Percentiles rank a stretch among this genome's conserved stretches.
Evolutionary conservation across 768 basidiomycete genomes (phyloP).

Genomic region (Lentinus brumalis): DNA sequence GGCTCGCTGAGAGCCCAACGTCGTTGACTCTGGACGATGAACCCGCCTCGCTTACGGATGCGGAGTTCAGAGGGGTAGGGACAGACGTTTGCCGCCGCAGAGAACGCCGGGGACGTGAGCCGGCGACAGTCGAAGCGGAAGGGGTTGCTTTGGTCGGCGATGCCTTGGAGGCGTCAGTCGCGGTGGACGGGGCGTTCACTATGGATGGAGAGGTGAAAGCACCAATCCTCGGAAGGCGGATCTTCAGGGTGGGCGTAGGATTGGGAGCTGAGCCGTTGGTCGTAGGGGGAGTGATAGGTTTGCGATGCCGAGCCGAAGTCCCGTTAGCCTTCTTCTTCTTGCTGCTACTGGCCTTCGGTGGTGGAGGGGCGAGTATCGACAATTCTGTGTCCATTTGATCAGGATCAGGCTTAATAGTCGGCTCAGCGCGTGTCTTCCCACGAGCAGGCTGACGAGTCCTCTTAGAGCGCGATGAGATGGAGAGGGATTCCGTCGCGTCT

Average conservation of each 20-base stretch:
- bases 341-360: not conserved
- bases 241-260: slow-evolving; percentile 31
- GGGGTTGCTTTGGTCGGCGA: slow-evolving; percentile 15
- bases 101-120: slow-evolving; percentile 23
- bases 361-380: not conserved
- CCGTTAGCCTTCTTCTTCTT: slow-evolving; percentile 11
- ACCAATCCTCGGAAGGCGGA: slow-evolving; percentile 29
- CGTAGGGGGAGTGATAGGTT: slow-evolving; percentile 11
- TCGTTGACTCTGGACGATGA: slow-evolving; percentile 18
- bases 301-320: not conserved
- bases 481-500: not conserved
- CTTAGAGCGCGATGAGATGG: slow-evolving; percentile 2
- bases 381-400: not conserved
- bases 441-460: slow-evolving; percentile 10
- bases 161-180: slow-evolving; percentile 9
- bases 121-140: not conserved
- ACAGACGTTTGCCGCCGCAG: slow-evolving; percentile 23
- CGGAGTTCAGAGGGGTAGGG: slow-evolving; percentile 22
- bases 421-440: not conserved
- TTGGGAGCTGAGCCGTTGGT: slow-evolving; percentile 8
- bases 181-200: not conserved
- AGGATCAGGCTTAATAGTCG: not conserved
- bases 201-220: slow-evolving; percentile 17
- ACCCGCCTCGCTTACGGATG: slow-evolving; percentile 22
- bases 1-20: slow-evolving; percentile 7